Evolutionary conservation across 2,329 filamentous ascomycete species (phyloP).

Genomic region (Curvularia lunata): DNA sequence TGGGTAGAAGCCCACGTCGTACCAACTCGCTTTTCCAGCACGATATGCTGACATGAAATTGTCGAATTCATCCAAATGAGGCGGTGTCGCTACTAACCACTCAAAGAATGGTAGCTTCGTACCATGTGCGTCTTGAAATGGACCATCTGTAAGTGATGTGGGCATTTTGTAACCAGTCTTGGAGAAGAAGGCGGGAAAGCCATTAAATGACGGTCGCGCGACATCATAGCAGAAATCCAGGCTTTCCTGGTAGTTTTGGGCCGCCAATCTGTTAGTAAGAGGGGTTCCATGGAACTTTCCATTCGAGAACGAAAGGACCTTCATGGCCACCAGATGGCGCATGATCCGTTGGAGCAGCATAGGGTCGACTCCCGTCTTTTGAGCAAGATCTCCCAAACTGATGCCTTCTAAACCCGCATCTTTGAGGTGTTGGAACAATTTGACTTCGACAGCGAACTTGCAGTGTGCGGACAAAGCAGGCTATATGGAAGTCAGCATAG

Average conservation of each 20-base stretch:
- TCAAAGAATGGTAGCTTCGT: constrained; percentile 47
- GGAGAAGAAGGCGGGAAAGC: constrained; percentile 22
- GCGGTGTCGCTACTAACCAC: constrained; percentile 48
- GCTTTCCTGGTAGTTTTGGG: constrained; percentile 46
- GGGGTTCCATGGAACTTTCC: constrained; percentile 38
- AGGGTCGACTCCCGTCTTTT: constrained; percentile 39
- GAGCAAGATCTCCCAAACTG: constrained; percentile 31
- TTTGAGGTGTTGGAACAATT: constrained; percentile 45
- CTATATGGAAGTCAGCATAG: constrained; percentile 19
- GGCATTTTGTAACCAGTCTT: constrained; percentile 18
- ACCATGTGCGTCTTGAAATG: constrained; percentile 49
- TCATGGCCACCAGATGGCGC: constrained; percentile 51
- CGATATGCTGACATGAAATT: constrained; percentile 24
- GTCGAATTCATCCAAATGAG: constrained; percentile 34
- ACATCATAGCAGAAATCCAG: constrained; percentile 50
- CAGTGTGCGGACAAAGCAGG: constrained; percentile 48
- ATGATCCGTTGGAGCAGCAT: constrained; percentile 41
- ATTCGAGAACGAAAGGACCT: constrained; percentile 39
- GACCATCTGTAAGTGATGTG: constrained; percentile 27
- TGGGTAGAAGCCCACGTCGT: constrained; percentile 21
- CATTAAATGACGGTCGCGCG: constrained; percentile 28
- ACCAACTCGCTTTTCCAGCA: constrained; percentile 22
- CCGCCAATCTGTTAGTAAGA: constrained; percentile 45
- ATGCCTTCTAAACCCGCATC: constrained; percentile 35
- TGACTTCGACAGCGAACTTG: constrained; percentile 47